phyloP scores from a whole-genome alignment of 768 basidiomycete genomes.

The Leccinellum albellum region DNA sequence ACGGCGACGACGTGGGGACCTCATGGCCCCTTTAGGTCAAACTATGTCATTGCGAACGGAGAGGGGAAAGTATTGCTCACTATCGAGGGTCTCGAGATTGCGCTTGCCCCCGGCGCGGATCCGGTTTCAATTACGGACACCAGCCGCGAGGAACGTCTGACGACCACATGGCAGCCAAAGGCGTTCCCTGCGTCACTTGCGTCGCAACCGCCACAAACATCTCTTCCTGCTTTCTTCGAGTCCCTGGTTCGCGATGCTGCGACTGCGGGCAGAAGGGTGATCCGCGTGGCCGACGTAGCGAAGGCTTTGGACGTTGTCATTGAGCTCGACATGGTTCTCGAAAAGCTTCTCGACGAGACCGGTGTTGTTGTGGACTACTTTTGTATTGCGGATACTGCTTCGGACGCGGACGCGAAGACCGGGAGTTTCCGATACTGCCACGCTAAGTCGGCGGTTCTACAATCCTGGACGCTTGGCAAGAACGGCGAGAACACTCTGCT shows the following conservation, averaged over 20 bases:
- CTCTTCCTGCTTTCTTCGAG: constrained; percentile 17
- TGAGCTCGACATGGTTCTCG: constrained; percentile 15
- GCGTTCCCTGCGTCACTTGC: constrained; percentile 21
- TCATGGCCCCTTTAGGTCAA: constrained; percentile 18
- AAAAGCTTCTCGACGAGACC: constrained; percentile 13
- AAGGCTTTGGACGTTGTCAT: constrained; percentile 15
- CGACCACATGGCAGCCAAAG: constrained; percentile 31
- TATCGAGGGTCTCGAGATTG: constrained; percentile 33
- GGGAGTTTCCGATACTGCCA: constrained; percentile 7
- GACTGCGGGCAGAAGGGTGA: constrained; percentile 17
- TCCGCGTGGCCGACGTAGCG: constrained; percentile 25
- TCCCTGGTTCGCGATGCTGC: constrained; percentile 15
- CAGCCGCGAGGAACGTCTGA: constrained; percentile 29
- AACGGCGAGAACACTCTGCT: constrained; percentile 1
- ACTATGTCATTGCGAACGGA: constrained; percentile 28
- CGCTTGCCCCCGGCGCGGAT: constrained; percentile 28
- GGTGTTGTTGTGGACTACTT: constrained; percentile 17
- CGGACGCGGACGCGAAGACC: constrained; percentile 25
- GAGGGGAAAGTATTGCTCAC: constrained; percentile 31
- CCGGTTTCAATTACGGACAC: constrained; percentile 24
- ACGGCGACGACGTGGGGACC: constrained; percentile 22
- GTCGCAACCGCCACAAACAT: neutral
- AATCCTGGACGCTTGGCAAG: constrained; percentile 16
- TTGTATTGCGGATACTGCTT: constrained; percentile 15
- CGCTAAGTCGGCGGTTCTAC: constrained; percentile 17